Evolutionary conservation across 2,329 filamentous ascomycete species (phyloP).

Genomic region (Fusarium oxysporum): DNA sequence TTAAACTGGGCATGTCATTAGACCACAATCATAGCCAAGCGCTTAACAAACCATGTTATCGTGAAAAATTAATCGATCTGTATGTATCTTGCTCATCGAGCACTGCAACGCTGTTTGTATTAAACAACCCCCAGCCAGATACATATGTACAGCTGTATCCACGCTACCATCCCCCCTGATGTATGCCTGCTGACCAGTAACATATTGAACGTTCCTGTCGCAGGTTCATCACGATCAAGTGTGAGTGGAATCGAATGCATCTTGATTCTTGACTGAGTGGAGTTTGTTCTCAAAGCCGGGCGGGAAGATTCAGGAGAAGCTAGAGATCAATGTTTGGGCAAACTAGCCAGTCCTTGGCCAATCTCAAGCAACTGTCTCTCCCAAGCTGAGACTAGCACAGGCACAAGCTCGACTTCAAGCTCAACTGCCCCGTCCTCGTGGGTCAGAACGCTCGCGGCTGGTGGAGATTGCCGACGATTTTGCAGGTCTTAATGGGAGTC

Average conservation of each 20-base stretch:
- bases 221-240: conserved; percentile 41
- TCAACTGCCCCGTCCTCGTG: conserved; percentile 22
- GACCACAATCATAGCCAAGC: conserved; percentile 30
- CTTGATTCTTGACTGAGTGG: conserved; percentile 22
- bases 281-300: conserved; percentile 26
- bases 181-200: conserved; percentile 3
- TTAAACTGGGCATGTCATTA: conserved; percentile 13
- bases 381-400: conserved; percentile 26
- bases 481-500: conserved; percentile 16
- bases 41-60: conserved; percentile 8
- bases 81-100: neutral
- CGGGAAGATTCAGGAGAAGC: conserved; percentile 33
- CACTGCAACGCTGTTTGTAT: neutral
- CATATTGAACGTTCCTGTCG: conserved; percentile 1
- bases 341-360: conserved; percentile 16
- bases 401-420: conserved; percentile 29
- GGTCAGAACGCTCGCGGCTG: conserved; percentile 32
- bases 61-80: neutral
- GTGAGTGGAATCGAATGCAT: conserved; percentile 36
- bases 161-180: neutral
- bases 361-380: conserved; percentile 30
- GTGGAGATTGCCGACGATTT: conserved; percentile 36
- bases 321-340: conserved; percentile 39
- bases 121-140: neutral
- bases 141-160: neutral